A percentile compares a stretch with the other conserved stretches of the same genome.
phyloP scores from a whole-genome alignment of 129 eudicot genomes.

The Centella asiatica region DNA sequence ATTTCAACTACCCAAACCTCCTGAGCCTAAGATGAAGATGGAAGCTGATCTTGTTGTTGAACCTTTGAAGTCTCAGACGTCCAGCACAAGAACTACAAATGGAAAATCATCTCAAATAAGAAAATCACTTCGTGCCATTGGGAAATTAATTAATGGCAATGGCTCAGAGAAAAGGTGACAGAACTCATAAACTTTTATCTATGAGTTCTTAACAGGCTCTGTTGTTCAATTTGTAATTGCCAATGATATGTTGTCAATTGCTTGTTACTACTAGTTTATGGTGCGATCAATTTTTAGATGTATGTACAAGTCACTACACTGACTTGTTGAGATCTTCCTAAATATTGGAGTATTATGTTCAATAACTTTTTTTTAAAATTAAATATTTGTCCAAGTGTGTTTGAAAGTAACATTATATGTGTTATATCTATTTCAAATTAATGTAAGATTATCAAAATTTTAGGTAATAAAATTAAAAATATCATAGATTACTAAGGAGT shows the following conservation, averaged over 20 bases:
- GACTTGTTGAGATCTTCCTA: too few species aligned
- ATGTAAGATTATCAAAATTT: too few species aligned
- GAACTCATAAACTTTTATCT: not conserved
- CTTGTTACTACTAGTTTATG: not conserved
- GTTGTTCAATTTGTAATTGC: not conserved
- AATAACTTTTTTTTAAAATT: too few species aligned
- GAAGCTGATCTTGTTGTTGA: constrained; percentile 20
- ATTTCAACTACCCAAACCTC: constrained; percentile 46
- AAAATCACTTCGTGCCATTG: constrained; percentile 82
- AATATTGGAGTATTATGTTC: too few species aligned
- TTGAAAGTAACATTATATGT: too few species aligned
- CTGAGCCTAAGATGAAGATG: constrained; percentile 32
- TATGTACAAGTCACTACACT: too few species aligned
- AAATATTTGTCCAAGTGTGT: too few species aligned
- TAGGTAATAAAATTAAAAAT: too few species aligned
- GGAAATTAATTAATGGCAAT: constrained; percentile 71
- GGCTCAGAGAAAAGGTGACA: constrained; percentile 85
- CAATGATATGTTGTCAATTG: not conserved
- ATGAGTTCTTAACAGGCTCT: not conserved
- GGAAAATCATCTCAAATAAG: constrained; percentile 56
- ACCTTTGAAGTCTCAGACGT: constrained; percentile 32
- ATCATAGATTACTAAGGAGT: too few species aligned
- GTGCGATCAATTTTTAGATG: not conserved
- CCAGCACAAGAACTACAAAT: constrained; percentile 19
- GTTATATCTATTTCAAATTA: too few species aligned